phyloP scores from a whole-genome alignment of 1,284 basidiomycete genomes.

The Ustilago hordei region DNA sequence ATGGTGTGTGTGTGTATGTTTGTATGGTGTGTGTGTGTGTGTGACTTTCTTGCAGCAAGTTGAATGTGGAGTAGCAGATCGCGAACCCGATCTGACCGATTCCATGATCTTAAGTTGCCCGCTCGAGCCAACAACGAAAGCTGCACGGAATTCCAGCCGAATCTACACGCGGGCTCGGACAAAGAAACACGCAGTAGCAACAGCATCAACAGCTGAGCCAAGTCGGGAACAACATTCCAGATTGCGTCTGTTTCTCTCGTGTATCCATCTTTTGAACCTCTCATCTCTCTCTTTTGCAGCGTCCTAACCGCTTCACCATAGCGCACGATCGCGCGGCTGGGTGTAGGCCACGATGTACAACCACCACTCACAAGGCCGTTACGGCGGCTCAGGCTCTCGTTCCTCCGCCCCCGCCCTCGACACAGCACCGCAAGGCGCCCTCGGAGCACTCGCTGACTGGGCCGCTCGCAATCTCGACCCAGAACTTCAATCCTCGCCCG shows the following conservation, averaged over 20 bases:
- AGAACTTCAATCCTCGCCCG: slow-evolving; percentile 49
- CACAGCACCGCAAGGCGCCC: slow-evolving; percentile 48
- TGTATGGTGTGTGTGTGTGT: too few relatives aligned
- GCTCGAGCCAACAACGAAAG: slow-evolving; percentile 11
- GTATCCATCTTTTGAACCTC: neutral
- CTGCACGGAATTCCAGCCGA: slow-evolving; percentile 1
- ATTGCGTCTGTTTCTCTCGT: neutral
- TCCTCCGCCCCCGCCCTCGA: slow-evolving; percentile 19
- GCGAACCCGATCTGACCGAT: neutral
- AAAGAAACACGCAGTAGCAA: slow-evolving; percentile 1
- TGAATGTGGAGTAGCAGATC: slow-evolving; percentile 6
- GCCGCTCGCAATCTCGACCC: slow-evolving; percentile 58
- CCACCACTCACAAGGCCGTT: slow-evolving; percentile 40
- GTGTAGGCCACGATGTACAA: slow-evolving; percentile 37
- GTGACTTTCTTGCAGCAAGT: slow-evolving; percentile 5
- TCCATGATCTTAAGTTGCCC: neutral
- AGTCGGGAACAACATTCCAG: slow-evolving; percentile 7
- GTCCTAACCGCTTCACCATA: neutral
- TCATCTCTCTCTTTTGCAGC: neutral
- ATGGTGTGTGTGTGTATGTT: neutral
- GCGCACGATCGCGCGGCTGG: neutral
- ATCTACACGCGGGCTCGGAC: slow-evolving; percentile 5
- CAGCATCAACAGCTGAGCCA: neutral
- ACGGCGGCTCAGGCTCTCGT: slow-evolving; percentile 34
- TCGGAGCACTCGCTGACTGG: slow-evolving; percentile 61